Base-by-base conservation (phyloP, 257 asterid genomes). In the Solanum phureja region DNA sequence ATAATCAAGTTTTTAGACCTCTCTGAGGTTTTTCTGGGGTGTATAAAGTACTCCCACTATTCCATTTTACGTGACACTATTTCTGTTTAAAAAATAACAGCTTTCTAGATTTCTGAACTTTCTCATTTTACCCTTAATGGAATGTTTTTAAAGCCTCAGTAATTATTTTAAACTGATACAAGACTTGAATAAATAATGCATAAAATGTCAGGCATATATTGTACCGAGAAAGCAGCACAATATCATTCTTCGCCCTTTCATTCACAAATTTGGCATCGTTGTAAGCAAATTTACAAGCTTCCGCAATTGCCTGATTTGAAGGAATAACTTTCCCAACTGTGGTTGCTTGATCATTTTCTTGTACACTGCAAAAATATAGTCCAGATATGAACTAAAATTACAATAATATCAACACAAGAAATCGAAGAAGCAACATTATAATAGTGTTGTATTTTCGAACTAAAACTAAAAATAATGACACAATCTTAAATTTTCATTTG, bases 221-320 rank as follows among this genome's bases (percentile, higher is more conserved):
- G 83, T 94, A 97, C 98, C 96, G 92, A 88, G 97, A 94, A 90
- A 97, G 98, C 91, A 95, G 94, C 86, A 95, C 86, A 29, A 95
- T 92, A 89, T 95, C 99, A 89, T 92, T 95, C 91, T 90, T 94
- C 62, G 98, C 98, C 93, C 98, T 93, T 92, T 95, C 98, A 81
- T 97, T 95, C 90, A 97, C 90, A 89, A 90, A 95, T 88, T 93
- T 95, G 72, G 98, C 99, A 87, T 97, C 98, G 88, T 94, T 94
- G 88, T 88, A 90, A 76, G 91, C 98, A 91, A 88, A 95, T 94
- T 91, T 94, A 95, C 97, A 97, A 88, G 99, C 98, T 90, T 97
- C 98, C 74, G 98, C 93, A 90, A 97, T 91, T 84, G 98, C 98
- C 56, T 75, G 94, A 91, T 88, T 90, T 58, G 93, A 91, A 86